phyloP scores from a whole-genome alignment of 768 basidiomycete species.

The Leccinum truebloodii region DNA sequence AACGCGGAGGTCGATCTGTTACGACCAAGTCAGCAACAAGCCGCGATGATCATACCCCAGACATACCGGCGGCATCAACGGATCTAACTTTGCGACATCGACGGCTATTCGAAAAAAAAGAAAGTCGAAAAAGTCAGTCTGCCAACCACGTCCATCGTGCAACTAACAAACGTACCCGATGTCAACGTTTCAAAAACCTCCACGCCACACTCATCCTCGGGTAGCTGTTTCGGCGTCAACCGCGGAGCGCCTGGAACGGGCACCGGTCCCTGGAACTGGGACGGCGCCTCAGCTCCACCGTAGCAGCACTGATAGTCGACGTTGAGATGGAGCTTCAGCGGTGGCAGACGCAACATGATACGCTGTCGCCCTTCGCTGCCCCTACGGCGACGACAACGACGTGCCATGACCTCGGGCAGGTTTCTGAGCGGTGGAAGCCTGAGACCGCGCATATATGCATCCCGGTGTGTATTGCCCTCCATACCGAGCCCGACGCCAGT shows the following conservation, averaged over 20 bases:
- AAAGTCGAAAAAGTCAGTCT: neutral
- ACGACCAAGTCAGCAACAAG: neutral
- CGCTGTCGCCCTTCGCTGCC: conserved; percentile 2
- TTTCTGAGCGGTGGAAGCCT: neutral
- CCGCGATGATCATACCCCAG: neutral
- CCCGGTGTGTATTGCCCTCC: neutral
- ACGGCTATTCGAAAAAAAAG: conserved; percentile 8
- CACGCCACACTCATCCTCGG: conserved; percentile 24
- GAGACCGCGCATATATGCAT: conserved; percentile 17
- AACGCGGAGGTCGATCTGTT: conserved; percentile 6
- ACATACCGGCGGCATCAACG: conserved; percentile 23
- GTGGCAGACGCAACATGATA: conserved; percentile 14
- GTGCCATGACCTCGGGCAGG: conserved; percentile 11
- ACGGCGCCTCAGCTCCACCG: neutral
- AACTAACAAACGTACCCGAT: conserved; percentile 16
- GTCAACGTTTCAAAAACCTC: conserved; percentile 12
- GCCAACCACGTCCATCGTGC: neutral
- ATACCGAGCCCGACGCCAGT: no score
- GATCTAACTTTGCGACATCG: conserved; percentile 1
- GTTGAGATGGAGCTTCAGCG: conserved; percentile 8
- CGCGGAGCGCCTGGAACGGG: conserved; percentile 28
- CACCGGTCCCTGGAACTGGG: neutral
- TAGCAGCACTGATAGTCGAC: neutral
- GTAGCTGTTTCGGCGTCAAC: conserved; percentile 25
- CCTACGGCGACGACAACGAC: neutral